Percentiles rank a stretch among this genome's conserved stretches.
Conservation (phyloP, 805 yeast genomes). For the Lachancea thermotolerans region DNA sequence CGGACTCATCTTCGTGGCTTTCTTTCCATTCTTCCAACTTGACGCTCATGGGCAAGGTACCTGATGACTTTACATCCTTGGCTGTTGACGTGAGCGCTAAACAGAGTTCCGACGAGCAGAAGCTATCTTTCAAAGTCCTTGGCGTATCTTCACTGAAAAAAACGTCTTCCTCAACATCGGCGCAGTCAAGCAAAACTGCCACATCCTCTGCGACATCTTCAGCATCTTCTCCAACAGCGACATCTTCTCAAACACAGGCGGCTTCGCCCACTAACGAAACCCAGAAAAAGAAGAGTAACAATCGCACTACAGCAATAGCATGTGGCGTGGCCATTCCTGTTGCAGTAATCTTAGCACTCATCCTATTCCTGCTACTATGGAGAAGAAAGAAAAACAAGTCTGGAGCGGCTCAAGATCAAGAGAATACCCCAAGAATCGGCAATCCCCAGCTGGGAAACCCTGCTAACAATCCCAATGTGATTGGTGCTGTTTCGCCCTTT, state of each 20-base stretch:
- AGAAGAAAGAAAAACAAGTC: constrained; percentile 36
- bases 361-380: constrained; percentile 53
- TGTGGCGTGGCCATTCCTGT: constrained; percentile 83
- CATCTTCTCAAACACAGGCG: constrained; percentile 25
- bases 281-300: constrained; percentile 34
- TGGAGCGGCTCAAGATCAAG: constrained; percentile 20
- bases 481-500: constrained; percentile 25
- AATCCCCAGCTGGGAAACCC: constrained; percentile 35
- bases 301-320: constrained; percentile 72
- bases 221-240: constrained; percentile 17
- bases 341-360: constrained; percentile 39
- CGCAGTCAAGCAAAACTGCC: constrained; percentile 18
- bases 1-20: constrained; percentile 53
- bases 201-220: constrained; percentile 31
- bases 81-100: constrained; percentile 38
- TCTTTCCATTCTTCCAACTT: constrained; percentile 49
- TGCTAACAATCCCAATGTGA: constrained; percentile 28
- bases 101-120: constrained; percentile 32
- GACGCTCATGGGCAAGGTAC: constrained; percentile 65
- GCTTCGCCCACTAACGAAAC: constrained; percentile 12
- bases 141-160: constrained; percentile 37
- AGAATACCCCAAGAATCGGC: constrained; percentile 32
- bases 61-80: constrained; percentile 39
- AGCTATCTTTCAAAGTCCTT: constrained; percentile 43
- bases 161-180: constrained; percentile 16